Conservation (phyloP, 495 filamentous ascomycete species). For the Aspergillus bertholletiae region DNA sequence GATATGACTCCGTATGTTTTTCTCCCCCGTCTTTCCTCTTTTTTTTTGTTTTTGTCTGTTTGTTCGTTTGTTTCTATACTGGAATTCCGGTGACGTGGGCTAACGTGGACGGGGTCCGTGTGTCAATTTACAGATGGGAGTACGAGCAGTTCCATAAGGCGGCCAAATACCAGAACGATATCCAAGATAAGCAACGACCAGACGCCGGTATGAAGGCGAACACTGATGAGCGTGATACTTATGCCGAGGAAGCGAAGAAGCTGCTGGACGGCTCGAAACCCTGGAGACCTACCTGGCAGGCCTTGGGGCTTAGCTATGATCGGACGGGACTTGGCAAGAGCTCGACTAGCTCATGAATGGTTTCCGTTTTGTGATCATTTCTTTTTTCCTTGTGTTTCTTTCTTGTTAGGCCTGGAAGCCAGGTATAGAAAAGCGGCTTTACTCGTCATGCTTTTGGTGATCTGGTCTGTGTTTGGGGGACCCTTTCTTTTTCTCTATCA, state of each 20-base stretch:
- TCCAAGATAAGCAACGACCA: constrained; percentile 21
- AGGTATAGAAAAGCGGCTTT: constrained; percentile 5
- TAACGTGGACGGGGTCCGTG: not conserved
- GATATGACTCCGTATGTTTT: constrained; percentile 52
- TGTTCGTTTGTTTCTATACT: not conserved
- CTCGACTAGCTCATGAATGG: constrained; percentile 4
- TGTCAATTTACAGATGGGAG: constrained; percentile 44
- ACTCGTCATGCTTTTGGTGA: not conserved
- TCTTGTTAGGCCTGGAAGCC: not conserved
- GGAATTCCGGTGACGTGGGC: not conserved
- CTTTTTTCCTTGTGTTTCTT: not conserved
- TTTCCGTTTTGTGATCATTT: not conserved
- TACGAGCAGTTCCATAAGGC: constrained; percentile 38
- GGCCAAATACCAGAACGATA: constrained; percentile 26
- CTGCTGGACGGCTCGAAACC: constrained; percentile 41
- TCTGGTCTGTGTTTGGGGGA: not conserved
- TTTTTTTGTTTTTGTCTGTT: not conserved
- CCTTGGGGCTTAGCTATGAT: constrained; percentile 33
- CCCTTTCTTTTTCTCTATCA: not conserved
- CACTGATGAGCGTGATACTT: constrained; percentile 23
- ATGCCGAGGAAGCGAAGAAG: constrained; percentile 54
- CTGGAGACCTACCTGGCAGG: constrained; percentile 48
- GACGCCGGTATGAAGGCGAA: constrained; percentile 30
- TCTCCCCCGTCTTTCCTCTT: not conserved
- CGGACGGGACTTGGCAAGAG: constrained; percentile 18